Evolutionary conservation across 441 rosid genomes (phyloP).

Genomic region (Croton setiger): DNA sequence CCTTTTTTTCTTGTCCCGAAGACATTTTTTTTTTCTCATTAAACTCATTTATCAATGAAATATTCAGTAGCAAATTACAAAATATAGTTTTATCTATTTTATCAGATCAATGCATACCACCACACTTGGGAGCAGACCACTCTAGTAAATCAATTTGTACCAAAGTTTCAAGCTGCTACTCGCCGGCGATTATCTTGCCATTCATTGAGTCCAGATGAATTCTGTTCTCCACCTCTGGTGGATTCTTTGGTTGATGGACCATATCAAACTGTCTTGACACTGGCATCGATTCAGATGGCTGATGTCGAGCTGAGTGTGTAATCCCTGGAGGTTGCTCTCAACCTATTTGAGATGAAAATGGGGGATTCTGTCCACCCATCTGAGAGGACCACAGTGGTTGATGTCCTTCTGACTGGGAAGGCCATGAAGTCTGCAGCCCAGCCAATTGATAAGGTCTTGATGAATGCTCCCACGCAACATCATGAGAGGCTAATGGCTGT

Average conservation of each 20-base stretch:
- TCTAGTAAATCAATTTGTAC: not conserved
- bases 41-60: not conserved
- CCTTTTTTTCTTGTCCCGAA: no score
- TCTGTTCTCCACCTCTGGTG: conserved; percentile 17
- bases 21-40: not conserved
- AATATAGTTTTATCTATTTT: conserved; percentile 1
- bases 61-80: conserved; percentile 1
- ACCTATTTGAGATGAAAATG: conserved; percentile 1
- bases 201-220: conserved; percentile 19
- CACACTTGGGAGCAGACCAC: not conserved
- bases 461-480: conserved; percentile 5
- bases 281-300: conserved; percentile 15
- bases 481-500: conserved; percentile 6
- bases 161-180: conserved; percentile 22
- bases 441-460: conserved; percentile 7
- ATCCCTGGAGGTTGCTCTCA: conserved; percentile 11
- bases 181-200: conserved; percentile 21
- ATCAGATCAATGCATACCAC: not conserved
- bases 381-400: not conserved
- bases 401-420: conserved; percentile 2
- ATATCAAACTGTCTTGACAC: conserved; percentile 17
- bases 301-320: conserved; percentile 22
- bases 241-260: conserved; percentile 17
- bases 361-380: not conserved
- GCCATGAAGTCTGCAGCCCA: conserved; percentile 11